Evolutionary conservation across 352 stramenopile species (phyloP).

Genomic region (Globisporangium irregulare): DNA sequence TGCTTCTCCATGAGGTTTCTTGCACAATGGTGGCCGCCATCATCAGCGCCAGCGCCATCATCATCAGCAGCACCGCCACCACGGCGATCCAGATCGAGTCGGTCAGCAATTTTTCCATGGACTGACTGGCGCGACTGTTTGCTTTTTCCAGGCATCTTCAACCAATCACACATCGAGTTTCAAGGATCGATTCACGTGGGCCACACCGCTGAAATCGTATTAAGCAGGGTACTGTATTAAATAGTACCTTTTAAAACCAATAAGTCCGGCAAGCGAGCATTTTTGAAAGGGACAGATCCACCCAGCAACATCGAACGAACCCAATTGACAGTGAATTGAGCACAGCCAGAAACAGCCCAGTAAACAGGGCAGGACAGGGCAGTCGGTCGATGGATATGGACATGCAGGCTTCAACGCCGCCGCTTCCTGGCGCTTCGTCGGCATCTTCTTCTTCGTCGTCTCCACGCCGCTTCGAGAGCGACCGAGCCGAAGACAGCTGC

Average conservation of each 20-base stretch:
- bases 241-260: not conserved
- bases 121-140: not conserved
- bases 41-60: too few relatives aligned
- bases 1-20: not conserved
- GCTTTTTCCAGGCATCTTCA: not conserved
- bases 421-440: not conserved
- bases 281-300: not conserved
- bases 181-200: not conserved
- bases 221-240: not conserved
- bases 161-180: not conserved
- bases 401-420: not conserved
- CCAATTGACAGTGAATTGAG: not conserved
- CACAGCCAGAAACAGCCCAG: not conserved
- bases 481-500: not conserved
- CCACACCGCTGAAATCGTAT: not conserved
- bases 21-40: too few relatives aligned
- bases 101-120: not conserved
- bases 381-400: not conserved
- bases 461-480: not conserved
- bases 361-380: not conserved
- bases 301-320: not conserved
- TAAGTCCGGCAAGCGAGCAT: not conserved
- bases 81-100: constrained; percentile 6
- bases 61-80: not conserved
- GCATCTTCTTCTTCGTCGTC: not conserved